Base-by-base conservation (phyloP, 441 rosid genomes). In the Eruca vesicaria region DNA sequence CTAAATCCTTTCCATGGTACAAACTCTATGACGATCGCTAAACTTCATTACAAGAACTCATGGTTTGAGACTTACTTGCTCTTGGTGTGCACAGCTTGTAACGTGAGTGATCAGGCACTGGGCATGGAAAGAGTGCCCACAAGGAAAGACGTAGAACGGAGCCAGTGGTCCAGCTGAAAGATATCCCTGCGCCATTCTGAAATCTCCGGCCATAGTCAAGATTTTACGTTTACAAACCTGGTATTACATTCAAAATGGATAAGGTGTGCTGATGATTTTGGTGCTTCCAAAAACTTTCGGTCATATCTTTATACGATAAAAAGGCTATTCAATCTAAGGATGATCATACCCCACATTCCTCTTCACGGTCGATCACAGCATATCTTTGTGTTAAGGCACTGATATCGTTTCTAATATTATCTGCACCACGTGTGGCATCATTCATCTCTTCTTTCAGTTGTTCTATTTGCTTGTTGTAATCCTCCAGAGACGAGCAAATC, bases 371-470 rank as follows among this genome's bases (percentile, higher is more conserved):
- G 59, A 96, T 88, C 48, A 94, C 96, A 33, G 98, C 95, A 77
- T 88, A 96, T 96, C 98, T 87, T 84, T 96, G 99, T 84, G 98
- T 93, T 65, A 96, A 89, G 60, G 98, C 93, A 75, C 94, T 88
- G 48, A 93, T 96, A 83, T 96, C 99, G 76, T 92, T 96, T 92
- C 98, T 86, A 66, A 96, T 93, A 82, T 92, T 92, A 82, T 96
- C 99, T 75, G 99, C 99, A 78, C 99, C 98, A 83, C 92, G 98
- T 23, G 99, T 96, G 63, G 99, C 98, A 79, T 96, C 98, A 82
- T 92, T 90, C 98, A 96, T 96, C 85, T 96, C 99, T 79, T 96
- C 81, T 83, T 96, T 96, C 79, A 96, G 76, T 69, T 82, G 80
- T 83, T 93, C 97, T 53, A 96, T 96, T 86, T 96, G 98, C 86